Evolutionary conservation across 495 filamentous ascomycete genomes (phyloP), one percentile per base, ranked within the genome.

Genomic region (Aspergillus incahuasiensis): DNA sequence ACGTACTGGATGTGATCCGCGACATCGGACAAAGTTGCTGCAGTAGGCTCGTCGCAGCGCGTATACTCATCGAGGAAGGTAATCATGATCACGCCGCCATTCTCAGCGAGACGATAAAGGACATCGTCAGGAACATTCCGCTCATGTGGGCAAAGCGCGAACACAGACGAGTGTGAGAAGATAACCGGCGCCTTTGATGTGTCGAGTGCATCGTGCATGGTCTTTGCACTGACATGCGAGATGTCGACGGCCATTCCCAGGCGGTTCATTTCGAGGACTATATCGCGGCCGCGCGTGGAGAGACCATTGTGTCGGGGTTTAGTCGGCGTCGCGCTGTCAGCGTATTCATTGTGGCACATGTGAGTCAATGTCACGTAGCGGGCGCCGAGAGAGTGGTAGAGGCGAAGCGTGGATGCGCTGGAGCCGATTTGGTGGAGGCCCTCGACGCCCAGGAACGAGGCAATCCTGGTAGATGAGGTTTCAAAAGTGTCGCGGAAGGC

Each of bases 391-490:
- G 76, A 74, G 65, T 92, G 73, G 66, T 83, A 95, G 7, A 80
- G 76, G 3, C 94, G 85, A 18, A 97, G 76, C 48, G 85, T 88
- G 18, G 90, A 79, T 9, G 87, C 69, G 0, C 86, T 88, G 75
- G 96, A 96, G 38, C 90, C 92, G 55, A 98, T 95, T 60, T 96
- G 92, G 67, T 98, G 94, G 1, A 98, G 81, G 4, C 94, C 94
- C 72, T 98, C 94, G 22, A 97, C 88, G 13, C 85, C 89, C 13
- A 92, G 69, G 7, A 91, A 90, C 3, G 82, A 85, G 57, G 86
- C 83, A 48, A 87, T 76, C 52, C 79, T 24, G 15, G 45, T 19
- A 6, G 30, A 32, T n/a, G 39, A 32, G 13, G 35, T 35, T 6
- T 44, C 13, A 39, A 56, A 56, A 28, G 54, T 56, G 18, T 56